phyloP scores from a whole-genome alignment of 345 rosid genomes.

The Toxicodendron radicans region DNA sequence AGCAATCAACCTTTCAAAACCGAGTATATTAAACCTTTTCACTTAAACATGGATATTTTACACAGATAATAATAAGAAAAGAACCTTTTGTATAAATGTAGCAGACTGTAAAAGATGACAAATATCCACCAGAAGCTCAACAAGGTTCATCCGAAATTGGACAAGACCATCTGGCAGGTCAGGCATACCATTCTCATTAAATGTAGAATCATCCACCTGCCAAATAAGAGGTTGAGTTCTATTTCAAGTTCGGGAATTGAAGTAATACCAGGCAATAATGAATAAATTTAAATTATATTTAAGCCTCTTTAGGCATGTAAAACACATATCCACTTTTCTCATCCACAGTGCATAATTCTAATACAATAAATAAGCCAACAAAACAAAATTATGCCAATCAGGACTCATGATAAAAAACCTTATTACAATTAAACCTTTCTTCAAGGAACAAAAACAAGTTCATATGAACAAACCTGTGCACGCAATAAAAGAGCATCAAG shows the following conservation, averaged over 20 bases:
- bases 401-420: constrained; percentile 1
- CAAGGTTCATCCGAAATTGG: constrained; percentile 82
- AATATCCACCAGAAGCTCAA: constrained; percentile 85
- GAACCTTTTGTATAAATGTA: constrained; percentile 73
- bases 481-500: constrained; percentile 82
- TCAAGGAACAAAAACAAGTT: too few species aligned
- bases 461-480: constrained; percentile 62
- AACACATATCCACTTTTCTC: not conserved
- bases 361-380: not conserved
- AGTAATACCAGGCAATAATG: not conserved
- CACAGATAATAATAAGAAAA: constrained; percentile 6
- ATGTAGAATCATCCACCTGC: constrained; percentile 85
- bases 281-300: not conserved
- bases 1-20: too few species aligned
- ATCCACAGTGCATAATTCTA: not conserved
- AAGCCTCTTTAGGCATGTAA: not conserved
- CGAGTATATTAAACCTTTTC: too few species aligned
- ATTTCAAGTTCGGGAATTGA: not conserved
- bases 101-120: constrained; percentile 77
- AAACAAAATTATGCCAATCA: not conserved
- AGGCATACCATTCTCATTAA: constrained; percentile 49
- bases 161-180: constrained; percentile 86
- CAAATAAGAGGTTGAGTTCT: constrained; percentile 18
- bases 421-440: not conserved
- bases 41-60: too few species aligned